Evolutionary conservation across 2,329 filamentous ascomycete species (phyloP).

Genomic region (Fusarium citri): DNA sequence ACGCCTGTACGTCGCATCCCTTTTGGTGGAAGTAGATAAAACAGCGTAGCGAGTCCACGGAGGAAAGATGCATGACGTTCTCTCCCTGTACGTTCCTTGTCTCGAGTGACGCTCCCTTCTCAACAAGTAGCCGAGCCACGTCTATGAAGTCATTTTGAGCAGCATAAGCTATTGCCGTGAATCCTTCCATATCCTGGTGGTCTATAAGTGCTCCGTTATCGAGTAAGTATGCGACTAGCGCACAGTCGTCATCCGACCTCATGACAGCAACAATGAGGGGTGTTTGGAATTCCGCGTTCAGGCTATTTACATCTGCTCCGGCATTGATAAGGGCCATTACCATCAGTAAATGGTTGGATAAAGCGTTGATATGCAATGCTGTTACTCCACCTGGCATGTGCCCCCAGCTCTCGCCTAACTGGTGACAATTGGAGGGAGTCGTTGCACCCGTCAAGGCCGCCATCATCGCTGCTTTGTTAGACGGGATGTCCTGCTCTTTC

Average conservation of each 20-base stretch:
- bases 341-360: fast-evolving
- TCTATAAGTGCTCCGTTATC: neutral
- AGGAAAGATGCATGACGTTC: neutral
- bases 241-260: neutral
- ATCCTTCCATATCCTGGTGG: neutral
- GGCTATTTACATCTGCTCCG: neutral
- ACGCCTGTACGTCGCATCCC: neutral
- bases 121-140: neutral
- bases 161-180: neutral
- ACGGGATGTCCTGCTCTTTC: neutral
- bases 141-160: neutral
- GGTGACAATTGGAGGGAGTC: neutral
- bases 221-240: neutral
- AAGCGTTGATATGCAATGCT: neutral
- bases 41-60: neutral
- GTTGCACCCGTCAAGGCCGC: neutral
- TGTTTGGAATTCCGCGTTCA: neutral
- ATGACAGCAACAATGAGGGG: neutral
- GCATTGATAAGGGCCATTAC: neutral
- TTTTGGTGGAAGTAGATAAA: neutral
- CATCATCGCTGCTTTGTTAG: neutral
- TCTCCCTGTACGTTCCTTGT: neutral
- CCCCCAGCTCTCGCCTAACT: no score
- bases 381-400: neutral
- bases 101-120: neutral